Percentiles rank a stretch among this genome's conserved stretches.
These are phyloP conservation scores for Euphorbia pulcherrima DNA, from an alignment of 345 rosid species.

Conservation along the genomic window DNA sequence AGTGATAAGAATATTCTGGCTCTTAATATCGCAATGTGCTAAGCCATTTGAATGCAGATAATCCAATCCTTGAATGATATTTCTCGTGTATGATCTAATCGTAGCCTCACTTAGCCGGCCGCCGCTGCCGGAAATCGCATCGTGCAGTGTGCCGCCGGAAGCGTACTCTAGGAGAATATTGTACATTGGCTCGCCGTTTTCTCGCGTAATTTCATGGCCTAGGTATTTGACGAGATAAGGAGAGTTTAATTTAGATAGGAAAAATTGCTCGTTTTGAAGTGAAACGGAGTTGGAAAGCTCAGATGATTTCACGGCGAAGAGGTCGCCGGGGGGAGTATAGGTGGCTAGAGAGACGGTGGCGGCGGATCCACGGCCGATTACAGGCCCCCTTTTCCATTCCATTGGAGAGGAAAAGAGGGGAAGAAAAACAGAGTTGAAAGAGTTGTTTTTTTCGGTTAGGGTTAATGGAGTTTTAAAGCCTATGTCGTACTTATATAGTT, in stretches of 20 bases:
- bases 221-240: conserved; percentile 62
- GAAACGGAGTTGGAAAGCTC: conserved; percentile 47
- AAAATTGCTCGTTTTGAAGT: conserved; percentile 47
- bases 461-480: not conserved
- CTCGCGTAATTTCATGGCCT: conserved; percentile 41
- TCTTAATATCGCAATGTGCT: conserved; percentile 78
- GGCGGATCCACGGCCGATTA: conserved; percentile 80
- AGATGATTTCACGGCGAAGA: conserved; percentile 64
- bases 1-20: conserved; percentile 61
- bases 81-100: conserved; percentile 39
- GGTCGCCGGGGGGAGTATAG: conserved; percentile 37
- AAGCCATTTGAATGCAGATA: conserved; percentile 58
- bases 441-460: not conserved
- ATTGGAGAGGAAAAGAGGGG: conserved; percentile 21
- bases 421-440: conserved; percentile 7
- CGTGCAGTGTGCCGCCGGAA: conserved; percentile 62
- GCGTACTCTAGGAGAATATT: conserved; percentile 67
- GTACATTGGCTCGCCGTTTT: conserved; percentile 32
- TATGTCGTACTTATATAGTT: not conserved
- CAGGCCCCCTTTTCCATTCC: conserved; percentile 75
- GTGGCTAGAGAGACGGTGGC: conserved; percentile 74
- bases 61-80: conserved; percentile 51
- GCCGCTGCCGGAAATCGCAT: conserved; percentile 49
- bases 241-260: conserved; percentile 54
- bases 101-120: conserved; percentile 51